Evolutionary conservation across 2,329 filamentous ascomycete genomes (phyloP), one percentile per base, ranked within the genome.

Genomic region (Trichoderma aggressivum): DNA sequence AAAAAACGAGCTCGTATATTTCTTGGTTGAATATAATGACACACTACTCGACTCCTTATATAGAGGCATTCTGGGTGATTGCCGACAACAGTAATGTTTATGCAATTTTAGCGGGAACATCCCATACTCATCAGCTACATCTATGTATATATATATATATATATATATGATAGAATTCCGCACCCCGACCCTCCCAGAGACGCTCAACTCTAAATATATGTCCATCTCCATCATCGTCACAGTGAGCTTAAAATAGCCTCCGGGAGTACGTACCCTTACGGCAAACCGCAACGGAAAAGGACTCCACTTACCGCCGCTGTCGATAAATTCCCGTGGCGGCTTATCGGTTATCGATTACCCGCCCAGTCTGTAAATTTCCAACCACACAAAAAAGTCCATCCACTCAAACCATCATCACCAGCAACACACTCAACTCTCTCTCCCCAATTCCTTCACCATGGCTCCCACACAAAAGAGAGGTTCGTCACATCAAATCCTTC

Each of bases 331-430:
- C 56, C 66, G 32, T 28, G 6, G 14, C 7, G 58, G 43, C 56
- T 59, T 59, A 59, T 53, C 43, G 30, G 55, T 53, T 71, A 64
- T 66, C 61, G 39, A 30, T 58, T 71, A 63, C 61, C 63, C 43
- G 61, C 56, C 59, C 67, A 55, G 26, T 59, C 36, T 36, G 47
- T 53, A 71, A 71, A 67, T 71, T 71, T 71, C 70, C 63, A 67
- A 50, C 34, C 34, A 47, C 70, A 70, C 5, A 56, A 60, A 70
- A 60, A 63, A 63, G 43, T 61, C n/a, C 39, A 53, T 8, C 58
- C 50, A 58, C 24, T 36, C n/a, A 18, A 36, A 56, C 28, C 60
- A 6, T 50, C 28, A 7, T 16, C 30, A 58, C 24, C 32, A 64
- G n/a, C 60, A 34, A 24, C 36, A 1, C 16, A 18, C 34, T n/a